Percentiles rank a stretch among this genome's conserved stretches.
Conservation (phyloP, 148 eudicot genomes). For the Amaranthus cruentus region DNA sequence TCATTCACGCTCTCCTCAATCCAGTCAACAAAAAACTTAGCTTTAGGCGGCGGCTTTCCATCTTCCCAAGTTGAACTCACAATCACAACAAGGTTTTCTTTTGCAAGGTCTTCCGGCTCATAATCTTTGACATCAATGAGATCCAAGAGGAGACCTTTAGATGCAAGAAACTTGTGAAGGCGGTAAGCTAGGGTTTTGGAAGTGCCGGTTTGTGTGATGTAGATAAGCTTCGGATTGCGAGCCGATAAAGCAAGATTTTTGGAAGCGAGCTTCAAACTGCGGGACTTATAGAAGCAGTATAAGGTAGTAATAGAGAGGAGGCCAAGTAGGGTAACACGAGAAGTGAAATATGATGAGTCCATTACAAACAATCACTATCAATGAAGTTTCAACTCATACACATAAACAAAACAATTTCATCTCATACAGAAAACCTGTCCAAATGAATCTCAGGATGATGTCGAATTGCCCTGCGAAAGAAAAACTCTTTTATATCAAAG, state of each 20-base stretch:
- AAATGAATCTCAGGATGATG: neutral
- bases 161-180: constrained; percentile 43
- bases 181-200: constrained; percentile 78
- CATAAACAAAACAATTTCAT: neutral
- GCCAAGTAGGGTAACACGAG: constrained; percentile 66
- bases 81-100: constrained; percentile 56
- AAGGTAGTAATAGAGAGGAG: constrained; percentile 76
- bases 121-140: constrained; percentile 58
- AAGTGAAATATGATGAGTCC: constrained; percentile 33
- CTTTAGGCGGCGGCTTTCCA: constrained; percentile 60
- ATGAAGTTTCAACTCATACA: neutral
- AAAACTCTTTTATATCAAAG: neutral
- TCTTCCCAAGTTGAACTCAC: constrained; percentile 85
- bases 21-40: constrained; percentile 69
- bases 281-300: constrained; percentile 78
- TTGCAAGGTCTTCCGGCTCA: constrained; percentile 82
- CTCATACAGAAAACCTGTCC: neutral
- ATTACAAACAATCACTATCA: neutral
- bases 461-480: neutral
- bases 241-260: constrained; percentile 13
- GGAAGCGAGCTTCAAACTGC: constrained; percentile 40
- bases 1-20: constrained; percentile 77
- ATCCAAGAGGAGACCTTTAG: constrained; percentile 43
- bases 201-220: constrained; percentile 63
- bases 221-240: constrained; percentile 57